Evolutionary conservation across 2,329 filamentous ascomycete species (phyloP).

Genomic region (Cytospora chrysosperma): DNA sequence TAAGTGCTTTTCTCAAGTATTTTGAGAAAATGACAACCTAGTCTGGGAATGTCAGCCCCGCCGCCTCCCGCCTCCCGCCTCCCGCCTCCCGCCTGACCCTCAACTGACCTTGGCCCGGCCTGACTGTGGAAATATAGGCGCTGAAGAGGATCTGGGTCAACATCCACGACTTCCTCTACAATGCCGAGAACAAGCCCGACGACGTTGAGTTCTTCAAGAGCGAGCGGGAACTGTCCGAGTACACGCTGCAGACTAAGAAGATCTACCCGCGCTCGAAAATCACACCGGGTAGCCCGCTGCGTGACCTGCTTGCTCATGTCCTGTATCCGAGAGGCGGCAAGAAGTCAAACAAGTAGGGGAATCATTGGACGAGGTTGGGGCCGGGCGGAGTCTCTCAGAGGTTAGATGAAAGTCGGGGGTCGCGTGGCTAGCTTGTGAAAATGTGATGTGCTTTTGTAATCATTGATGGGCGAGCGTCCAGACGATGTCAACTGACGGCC

Average conservation of each 20-base stretch:
- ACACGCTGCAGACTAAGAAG: constrained; percentile 37
- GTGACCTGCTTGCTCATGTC: constrained; percentile 38
- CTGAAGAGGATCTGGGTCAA: constrained; percentile 46
- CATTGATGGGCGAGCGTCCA: not conserved
- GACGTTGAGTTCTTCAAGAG: constrained; percentile 36
- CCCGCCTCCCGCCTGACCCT: not conserved
- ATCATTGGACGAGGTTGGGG: not conserved
- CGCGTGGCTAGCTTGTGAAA: not conserved
- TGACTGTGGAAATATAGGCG: constrained; percentile 33
- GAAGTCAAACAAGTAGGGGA: not conserved
- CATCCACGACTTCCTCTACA: constrained; percentile 46
- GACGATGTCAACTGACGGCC: not conserved
- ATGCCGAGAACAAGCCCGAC: constrained; percentile 31
- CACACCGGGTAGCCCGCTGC: constrained; percentile 40
- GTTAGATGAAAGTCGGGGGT: not conserved
- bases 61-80: too few species aligned
- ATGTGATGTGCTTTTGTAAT: not conserved
- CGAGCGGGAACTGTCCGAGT: constrained; percentile 34
- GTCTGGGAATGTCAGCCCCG: too few species aligned
- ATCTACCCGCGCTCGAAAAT: constrained; percentile 48
- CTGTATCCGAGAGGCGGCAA: constrained; percentile 3
- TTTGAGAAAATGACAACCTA: too few species aligned
- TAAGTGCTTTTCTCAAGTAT: too few species aligned
- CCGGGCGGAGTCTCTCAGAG: not conserved
- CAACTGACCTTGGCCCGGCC: not conserved